Conservation (phyloP, 1,284 basidiomycete genomes). For the Taiwanofungus camphoratus region DNA sequence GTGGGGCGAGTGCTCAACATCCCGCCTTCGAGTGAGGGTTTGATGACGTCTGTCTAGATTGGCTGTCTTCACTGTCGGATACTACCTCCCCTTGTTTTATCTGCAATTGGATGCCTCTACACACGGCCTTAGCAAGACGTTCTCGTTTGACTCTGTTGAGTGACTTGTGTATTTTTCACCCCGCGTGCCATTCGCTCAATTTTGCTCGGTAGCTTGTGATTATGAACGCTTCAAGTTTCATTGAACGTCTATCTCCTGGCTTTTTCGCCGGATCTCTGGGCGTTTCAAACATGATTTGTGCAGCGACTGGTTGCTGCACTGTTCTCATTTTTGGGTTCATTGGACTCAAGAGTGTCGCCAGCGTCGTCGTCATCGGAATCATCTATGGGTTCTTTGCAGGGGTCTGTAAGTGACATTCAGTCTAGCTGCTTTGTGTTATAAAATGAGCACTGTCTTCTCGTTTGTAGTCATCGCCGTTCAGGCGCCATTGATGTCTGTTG, state of each 20-base stretch:
- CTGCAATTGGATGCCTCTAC: constrained; percentile 14
- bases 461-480: constrained; percentile 13
- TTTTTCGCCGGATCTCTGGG: constrained; percentile 13
- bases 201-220: constrained; percentile 19
- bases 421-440: background rate
- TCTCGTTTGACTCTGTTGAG: constrained; percentile 19
- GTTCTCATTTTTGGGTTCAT: constrained; percentile 28
- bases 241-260: constrained; percentile 14
- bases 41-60: too few species aligned
- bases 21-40: too few species aligned
- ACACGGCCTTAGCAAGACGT: constrained; percentile 14
- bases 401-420: constrained; percentile 9
- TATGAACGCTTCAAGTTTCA: constrained; percentile 13
- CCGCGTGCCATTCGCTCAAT: background rate
- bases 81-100: constrained; percentile 11
- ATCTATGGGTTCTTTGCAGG: constrained; percentile 20
- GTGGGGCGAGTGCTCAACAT: too few species aligned
- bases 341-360: constrained; percentile 15
- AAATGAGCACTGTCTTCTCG: background rate
- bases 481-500: constrained; percentile 12
- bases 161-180: background rate
- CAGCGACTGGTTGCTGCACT: constrained; percentile 34
- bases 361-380: constrained; percentile 17
- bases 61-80: constrained; percentile 25
- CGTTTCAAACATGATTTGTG: constrained; percentile 14